Conservation (phyloP, 2,329 filamentous ascomycete species). For the Podosphaera xanthii region DNA sequence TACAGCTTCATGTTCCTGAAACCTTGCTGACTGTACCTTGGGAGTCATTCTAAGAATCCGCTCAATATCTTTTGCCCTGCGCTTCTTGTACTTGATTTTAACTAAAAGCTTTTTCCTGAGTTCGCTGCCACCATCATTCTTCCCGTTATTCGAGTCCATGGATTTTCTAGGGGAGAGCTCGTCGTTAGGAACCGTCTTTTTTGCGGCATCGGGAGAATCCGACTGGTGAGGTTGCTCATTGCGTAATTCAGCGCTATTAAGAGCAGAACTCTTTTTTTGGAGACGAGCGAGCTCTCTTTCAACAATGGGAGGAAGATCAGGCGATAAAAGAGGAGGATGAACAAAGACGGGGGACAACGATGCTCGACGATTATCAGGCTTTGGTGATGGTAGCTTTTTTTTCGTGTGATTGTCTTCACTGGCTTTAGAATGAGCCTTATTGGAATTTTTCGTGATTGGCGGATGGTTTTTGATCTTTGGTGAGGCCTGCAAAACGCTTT, state of each 20-base stretch:
- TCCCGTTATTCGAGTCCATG: constrained; percentile 6
- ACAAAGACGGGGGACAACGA: constrained; percentile 7
- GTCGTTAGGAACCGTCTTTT: constrained; percentile 14
- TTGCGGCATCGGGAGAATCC: constrained; percentile 15
- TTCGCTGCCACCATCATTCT: not conserved
- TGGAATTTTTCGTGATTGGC: constrained; percentile 5
- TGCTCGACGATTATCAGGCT: no score
- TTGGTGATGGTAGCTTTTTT: no score
- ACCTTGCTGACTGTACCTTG: constrained; percentile 5
- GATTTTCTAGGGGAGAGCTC: constrained; percentile 14
- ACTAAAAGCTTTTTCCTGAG: constrained; percentile 7
- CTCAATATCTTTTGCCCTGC: constrained; percentile 9
- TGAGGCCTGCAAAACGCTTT: not conserved
- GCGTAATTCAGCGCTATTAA: constrained; percentile 13
- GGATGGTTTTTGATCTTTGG: constrained; percentile 3
- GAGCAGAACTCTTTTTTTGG: constrained; percentile 4
- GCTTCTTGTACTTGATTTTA: constrained; percentile 15
- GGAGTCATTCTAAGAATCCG: constrained; percentile 11
- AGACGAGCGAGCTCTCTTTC: constrained; percentile 13
- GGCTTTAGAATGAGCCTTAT: constrained; percentile 2
- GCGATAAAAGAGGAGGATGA: constrained; percentile 14
- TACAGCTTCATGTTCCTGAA: constrained; percentile 6
- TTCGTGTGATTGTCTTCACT: not conserved
- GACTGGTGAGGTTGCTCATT: constrained; percentile 14
- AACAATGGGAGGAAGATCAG: constrained; percentile 13